Conservation (phyloP, 768 basidiomycete species). For the Rhizopogon rudus region DNA sequence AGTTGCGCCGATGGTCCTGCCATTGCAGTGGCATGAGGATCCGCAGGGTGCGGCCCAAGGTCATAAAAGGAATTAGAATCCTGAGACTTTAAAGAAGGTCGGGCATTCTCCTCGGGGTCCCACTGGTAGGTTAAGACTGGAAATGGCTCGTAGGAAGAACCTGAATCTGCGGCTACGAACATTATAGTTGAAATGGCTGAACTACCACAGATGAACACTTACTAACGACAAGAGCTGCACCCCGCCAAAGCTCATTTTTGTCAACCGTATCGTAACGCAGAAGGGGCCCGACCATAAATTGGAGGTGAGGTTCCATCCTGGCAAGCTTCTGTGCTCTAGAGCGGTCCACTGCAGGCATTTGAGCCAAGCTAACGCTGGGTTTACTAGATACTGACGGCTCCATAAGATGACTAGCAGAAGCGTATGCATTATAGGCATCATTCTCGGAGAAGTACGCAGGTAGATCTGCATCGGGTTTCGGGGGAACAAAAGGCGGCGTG, state of each 20-base stretch:
- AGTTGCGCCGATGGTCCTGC: constrained; percentile 16
- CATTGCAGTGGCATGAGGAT: constrained; percentile 51
- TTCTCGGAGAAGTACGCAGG: constrained; percentile 14
- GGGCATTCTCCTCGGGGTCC: constrained; percentile 49
- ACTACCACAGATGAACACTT: constrained; percentile 28
- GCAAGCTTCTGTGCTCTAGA: constrained; percentile 53
- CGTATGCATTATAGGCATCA: constrained; percentile 10
- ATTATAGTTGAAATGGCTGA: not conserved
- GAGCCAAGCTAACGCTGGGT: constrained; percentile 32
- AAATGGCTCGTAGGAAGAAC: constrained; percentile 72
- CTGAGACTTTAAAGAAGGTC: constrained; percentile 21
- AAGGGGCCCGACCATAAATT: constrained; percentile 90
- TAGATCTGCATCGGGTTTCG: constrained; percentile 31
- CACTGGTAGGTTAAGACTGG: constrained; percentile 68
- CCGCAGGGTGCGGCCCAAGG: constrained; percentile 69
- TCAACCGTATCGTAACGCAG: constrained; percentile 88
- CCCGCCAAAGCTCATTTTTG: constrained; percentile 75
- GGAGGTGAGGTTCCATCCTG: constrained; percentile 77
- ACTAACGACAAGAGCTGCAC: constrained; percentile 87
- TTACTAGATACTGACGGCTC: constrained; percentile 16
- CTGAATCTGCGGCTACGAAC: constrained; percentile 63
- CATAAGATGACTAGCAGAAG: not conserved
- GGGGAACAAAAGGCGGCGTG: constrained; percentile 41
- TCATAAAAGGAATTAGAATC: constrained; percentile 33
- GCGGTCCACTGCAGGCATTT: constrained; percentile 58